phyloP scores from a whole-genome alignment of 2,329 filamentous ascomycete species.

The Apiospora pterosperma region DNA sequence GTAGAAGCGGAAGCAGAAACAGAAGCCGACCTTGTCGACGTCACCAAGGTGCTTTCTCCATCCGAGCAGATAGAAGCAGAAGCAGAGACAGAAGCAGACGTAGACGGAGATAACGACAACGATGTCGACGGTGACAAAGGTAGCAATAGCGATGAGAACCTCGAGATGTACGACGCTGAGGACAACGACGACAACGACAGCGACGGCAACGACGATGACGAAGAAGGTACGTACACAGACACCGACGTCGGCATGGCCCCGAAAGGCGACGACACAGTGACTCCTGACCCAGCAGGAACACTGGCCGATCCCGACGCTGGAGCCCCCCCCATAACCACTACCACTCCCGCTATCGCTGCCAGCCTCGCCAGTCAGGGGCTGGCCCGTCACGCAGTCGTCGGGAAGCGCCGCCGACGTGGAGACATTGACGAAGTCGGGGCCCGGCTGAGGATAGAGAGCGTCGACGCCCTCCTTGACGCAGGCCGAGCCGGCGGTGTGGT shows the following conservation, averaged over 20 bases:
- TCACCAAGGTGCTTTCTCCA: background rate
- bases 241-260: constrained; percentile 12
- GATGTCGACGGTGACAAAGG: constrained; percentile 5
- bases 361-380: constrained; percentile 21
- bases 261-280: constrained; percentile 12
- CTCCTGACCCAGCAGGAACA: constrained; percentile 16
- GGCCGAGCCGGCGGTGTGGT: constrained; percentile 43
- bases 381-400: constrained; percentile 20
- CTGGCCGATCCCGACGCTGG: constrained; percentile 23
- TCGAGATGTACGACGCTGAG: constrained; percentile 8
- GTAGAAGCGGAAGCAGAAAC: background rate
- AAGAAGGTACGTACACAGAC: constrained; percentile 18
- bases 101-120: background rate
- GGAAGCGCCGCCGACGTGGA: constrained; percentile 34
- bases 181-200: background rate
- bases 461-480: constrained; percentile 61
- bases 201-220: constrained; percentile 4
- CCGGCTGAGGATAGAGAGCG: constrained; percentile 64
- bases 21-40: background rate
- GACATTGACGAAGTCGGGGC: constrained; percentile 46
- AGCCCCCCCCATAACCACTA: constrained; percentile 13
- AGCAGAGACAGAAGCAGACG: background rate
- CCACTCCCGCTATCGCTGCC: constrained; percentile 15
- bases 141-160: constrained; percentile 13
- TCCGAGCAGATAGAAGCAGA: background rate